Conservation (phyloP, 257 asterid species). For the Forsythia suspensa region DNA sequence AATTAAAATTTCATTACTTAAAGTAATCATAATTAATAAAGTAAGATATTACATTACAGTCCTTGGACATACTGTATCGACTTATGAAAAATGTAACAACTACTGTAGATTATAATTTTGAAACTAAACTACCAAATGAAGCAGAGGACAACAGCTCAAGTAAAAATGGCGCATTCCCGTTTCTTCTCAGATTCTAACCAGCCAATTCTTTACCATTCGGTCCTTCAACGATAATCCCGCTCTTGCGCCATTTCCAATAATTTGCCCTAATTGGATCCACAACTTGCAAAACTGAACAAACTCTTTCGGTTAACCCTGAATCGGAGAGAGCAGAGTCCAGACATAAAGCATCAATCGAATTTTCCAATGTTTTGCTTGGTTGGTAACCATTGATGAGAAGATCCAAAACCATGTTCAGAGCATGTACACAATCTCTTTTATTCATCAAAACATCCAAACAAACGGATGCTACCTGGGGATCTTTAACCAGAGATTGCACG, state of each 20-base stretch:
- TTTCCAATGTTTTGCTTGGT: neutral
- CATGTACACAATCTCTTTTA: constrained; percentile 48
- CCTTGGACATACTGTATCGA: no score
- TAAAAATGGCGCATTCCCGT: neutral
- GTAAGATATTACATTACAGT: no score
- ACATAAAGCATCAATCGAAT: neutral
- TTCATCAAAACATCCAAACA: constrained; percentile 56
- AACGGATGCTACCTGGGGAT: constrained; percentile 67
- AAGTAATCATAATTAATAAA: no score
- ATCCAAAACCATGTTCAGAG: constrained; percentile 78
- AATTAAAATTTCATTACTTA: no score
- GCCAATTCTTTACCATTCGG: neutral
- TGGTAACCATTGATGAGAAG: constrained; percentile 57
- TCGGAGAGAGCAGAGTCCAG: neutral
- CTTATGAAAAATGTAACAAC: no score
- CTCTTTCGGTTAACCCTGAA: neutral
- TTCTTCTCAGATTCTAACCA: neutral
- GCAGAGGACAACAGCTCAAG: neutral
- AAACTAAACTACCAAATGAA: neutral
- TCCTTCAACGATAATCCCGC: neutral
- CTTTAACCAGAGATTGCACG: constrained; percentile 40
- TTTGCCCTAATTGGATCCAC: neutral
- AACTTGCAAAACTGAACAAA: neutral
- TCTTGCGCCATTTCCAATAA: constrained; percentile 2
- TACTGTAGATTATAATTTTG: no score